Conservation (phyloP, 176 grass and related monocot species). For the Hordeum marinum region DNA sequence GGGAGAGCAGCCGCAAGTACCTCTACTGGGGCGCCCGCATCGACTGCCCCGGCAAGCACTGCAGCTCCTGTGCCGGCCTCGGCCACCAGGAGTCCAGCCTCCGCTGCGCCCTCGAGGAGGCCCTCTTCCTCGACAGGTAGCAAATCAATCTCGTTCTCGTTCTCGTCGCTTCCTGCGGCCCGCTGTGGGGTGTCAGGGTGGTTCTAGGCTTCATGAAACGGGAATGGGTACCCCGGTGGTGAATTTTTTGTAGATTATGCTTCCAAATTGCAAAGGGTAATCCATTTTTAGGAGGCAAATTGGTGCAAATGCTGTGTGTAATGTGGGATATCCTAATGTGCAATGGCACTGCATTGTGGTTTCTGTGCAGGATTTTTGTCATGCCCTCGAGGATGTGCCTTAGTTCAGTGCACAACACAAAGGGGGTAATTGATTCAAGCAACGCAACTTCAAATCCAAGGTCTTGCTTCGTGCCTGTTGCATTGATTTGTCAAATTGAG, state of each 20-base stretch:
- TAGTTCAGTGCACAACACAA: constrained; percentile 74
- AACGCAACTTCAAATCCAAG: constrained; percentile 40
- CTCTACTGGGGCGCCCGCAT: constrained; percentile 74
- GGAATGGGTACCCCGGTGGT: neutral
- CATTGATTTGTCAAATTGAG: neutral
- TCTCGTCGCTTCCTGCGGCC: neutral
- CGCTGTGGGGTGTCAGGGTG: neutral
- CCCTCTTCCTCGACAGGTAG: constrained; percentile 79
- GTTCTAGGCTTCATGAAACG: neutral
- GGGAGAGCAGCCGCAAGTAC: constrained; percentile 47
- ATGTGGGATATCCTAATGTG: constrained; percentile 12
- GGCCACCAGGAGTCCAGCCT: constrained; percentile 93
- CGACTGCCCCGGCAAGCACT: constrained; percentile 91
- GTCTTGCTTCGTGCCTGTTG: constrained; percentile 32
- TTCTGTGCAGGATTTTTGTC: constrained; percentile 69
- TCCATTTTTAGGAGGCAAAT: neutral
- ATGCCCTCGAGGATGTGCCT: constrained; percentile 92
- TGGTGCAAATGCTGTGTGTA: neutral
- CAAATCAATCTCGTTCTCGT: neutral
- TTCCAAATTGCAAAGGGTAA: neutral
- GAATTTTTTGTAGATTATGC: neutral
- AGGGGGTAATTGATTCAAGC: constrained; percentile 50
- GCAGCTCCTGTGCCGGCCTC: constrained; percentile 74
- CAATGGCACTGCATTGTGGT: constrained; percentile 4
- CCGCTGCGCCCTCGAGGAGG: constrained; percentile 94